These are phyloP conservation scores for Claviceps purpurea DNA, from an alignment of 2,329 filamentous ascomycete genomes.

Conservation along the genomic window DNA sequence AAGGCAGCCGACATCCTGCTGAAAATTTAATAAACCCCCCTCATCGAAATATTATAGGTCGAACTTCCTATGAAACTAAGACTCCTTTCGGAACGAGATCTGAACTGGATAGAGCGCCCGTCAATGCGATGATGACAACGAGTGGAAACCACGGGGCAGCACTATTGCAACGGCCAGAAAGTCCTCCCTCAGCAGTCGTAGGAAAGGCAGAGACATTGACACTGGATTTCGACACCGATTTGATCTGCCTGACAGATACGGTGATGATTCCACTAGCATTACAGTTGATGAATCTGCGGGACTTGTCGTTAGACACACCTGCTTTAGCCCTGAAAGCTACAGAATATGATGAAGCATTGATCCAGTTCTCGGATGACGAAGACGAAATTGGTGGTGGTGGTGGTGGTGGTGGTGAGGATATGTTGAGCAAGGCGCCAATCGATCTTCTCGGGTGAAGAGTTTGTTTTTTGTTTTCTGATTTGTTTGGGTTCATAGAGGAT, in stretches of 20 bases:
- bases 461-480: not conserved
- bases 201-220: not conserved
- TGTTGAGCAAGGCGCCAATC: not conserved
- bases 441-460: not conserved
- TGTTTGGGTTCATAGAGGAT: no score
- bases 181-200: not conserved
- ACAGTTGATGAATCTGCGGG: not conserved
- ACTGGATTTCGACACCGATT: not conserved
- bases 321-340: not conserved
- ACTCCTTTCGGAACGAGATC: not conserved
- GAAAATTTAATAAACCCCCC: not conserved
- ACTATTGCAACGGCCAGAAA: not conserved
- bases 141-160: no score
- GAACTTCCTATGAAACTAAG: not conserved
- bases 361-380: constrained; percentile 3
- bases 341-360: not conserved
- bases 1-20: not conserved
- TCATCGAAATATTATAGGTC: not conserved
- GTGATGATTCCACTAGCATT: not conserved
- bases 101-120: not conserved
- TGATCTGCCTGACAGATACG: constrained; percentile 1
- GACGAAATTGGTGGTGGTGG: not conserved
- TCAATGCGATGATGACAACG: not conserved
- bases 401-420: not conserved
- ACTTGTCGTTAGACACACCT: not conserved